Percentiles rank a stretch among this genome's conserved stretches.
Evolutionary conservation across 306 rosid species (phyloP).

Genomic region (Boehmeria nivea): DNA sequence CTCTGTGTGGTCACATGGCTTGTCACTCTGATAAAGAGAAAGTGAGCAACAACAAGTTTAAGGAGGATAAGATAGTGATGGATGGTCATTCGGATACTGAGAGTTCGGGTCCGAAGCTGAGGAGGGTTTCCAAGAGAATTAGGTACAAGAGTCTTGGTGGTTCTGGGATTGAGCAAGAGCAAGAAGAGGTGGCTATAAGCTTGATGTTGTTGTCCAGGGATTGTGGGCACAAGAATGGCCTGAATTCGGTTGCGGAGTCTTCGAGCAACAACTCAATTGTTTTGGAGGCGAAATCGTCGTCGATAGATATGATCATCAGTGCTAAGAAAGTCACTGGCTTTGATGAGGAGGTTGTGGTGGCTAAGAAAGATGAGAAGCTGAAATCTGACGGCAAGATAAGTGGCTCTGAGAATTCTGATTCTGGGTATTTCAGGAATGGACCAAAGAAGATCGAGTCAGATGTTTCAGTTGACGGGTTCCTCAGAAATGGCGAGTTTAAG

Average conservation of each 20-base stretch:
- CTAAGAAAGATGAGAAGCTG: slow-evolving; percentile 29
- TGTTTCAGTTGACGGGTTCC: slow-evolving; percentile 44
- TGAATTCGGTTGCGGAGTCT: slow-evolving; percentile 50
- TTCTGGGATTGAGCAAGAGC: slow-evolving; percentile 48
- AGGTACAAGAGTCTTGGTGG: slow-evolving; percentile 35
- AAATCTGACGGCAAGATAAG: slow-evolving; percentile 27
- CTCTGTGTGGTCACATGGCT: slow-evolving; percentile 88
- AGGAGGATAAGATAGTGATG: slow-evolving; percentile 44
- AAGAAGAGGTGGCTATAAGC: slow-evolving; percentile 63
- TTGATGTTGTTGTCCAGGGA: slow-evolving; percentile 75
- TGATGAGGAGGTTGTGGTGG: slow-evolving; percentile 18
- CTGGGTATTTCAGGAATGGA: slow-evolving; percentile 47
- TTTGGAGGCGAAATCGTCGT: slow-evolving; percentile 53
- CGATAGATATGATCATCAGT: slow-evolving; percentile 27
- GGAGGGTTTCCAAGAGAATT: slow-evolving; percentile 38
- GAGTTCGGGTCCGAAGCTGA: slow-evolving; percentile 37
- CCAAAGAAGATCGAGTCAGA: slow-evolving; percentile 43
- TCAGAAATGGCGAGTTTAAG: slow-evolving; percentile 31
- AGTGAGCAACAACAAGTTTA: slow-evolving; percentile 23
- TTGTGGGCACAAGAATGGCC: slow-evolving; percentile 32
- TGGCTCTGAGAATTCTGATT: slow-evolving; percentile 60
- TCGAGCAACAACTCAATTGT: slow-evolving; percentile 62
- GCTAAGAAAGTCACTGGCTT: slow-evolving; percentile 18
- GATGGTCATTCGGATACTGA: slow-evolving; percentile 69
- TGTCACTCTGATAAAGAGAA: slow-evolving; percentile 70